phyloP scores from a whole-genome alignment of 2,329 filamentous ascomycete genomes.

The Penicillium aurantiogriseum region DNA sequence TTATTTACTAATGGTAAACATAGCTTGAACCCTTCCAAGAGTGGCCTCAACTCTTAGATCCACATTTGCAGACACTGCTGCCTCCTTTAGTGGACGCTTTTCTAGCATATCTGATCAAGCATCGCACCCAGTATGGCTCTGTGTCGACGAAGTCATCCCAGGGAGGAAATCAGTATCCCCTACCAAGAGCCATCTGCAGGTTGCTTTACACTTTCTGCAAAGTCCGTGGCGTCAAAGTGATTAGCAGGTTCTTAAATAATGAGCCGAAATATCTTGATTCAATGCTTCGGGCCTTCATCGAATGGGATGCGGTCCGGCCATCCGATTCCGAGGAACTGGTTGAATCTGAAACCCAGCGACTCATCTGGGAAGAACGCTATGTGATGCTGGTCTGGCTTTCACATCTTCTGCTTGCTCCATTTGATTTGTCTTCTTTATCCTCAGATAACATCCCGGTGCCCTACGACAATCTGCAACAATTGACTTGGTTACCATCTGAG shows the following conservation, averaged over 20 bases:
- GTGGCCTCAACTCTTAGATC: conserved; percentile 87
- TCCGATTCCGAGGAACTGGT: conserved; percentile 14
- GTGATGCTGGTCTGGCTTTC: conserved; percentile 84
- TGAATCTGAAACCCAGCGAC: conserved; percentile 33
- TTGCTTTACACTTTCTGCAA: conserved; percentile 92
- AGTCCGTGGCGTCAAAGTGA: conserved; percentile 87
- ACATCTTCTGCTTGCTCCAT: conserved; percentile 79
- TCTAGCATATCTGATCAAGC: conserved; percentile 59
- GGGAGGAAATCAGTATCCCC: conserved; percentile 45
- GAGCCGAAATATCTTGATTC: conserved; percentile 82
- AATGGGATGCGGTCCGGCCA: conserved; percentile 40
- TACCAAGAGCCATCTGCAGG: conserved; percentile 70
- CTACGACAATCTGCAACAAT: conserved; percentile 30
- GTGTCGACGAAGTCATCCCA: conserved; percentile 34
- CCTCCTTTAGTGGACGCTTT: conserved; percentile 74
- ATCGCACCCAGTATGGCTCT: conserved; percentile 43
- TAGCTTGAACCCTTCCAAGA: conserved; percentile 88
- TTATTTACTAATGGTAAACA: conserved; percentile 14
- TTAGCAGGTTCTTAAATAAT: conserved; percentile 85
- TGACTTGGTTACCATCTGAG: conserved; percentile 52
- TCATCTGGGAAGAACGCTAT: conserved; percentile 87
- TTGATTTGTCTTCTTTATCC: conserved; percentile 85
- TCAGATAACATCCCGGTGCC: conserved; percentile 40
- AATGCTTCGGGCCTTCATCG: conserved; percentile 72
- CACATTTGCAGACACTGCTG: conserved; percentile 73